These are phyloP conservation scores for Pisolithus thermaeus DNA, from an alignment of 1,284 basidiomycete species.

Conservation along the genomic window DNA sequence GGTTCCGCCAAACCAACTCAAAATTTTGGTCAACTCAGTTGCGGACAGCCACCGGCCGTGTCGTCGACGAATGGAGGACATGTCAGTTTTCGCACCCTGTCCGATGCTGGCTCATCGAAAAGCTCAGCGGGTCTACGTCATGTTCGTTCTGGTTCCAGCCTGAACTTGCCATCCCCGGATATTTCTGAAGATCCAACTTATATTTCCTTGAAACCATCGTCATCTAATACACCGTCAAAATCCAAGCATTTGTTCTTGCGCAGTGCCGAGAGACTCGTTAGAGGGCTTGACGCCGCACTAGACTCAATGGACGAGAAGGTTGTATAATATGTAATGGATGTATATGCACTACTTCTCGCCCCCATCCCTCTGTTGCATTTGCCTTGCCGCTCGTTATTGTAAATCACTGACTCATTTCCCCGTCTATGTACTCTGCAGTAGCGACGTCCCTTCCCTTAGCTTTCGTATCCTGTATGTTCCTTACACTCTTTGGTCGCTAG, in stretches of 20 bases:
- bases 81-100: neutral
- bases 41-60: neutral
- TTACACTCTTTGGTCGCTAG: no score
- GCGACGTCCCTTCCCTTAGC: no score
- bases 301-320: neutral
- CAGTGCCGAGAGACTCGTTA: neutral
- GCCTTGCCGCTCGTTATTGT: no score
- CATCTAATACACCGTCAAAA: neutral
- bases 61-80: neutral
- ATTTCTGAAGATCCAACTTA: neutral
- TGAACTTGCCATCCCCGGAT: conserved; percentile 15
- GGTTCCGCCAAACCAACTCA: conserved; percentile 1
- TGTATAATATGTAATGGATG: neutral
- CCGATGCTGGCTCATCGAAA: conserved; percentile 2
- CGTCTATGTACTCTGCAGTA: no score
- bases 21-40: conserved; percentile 8
- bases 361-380: no score
- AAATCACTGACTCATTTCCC: no score
- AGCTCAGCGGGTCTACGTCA: conserved; percentile 13
- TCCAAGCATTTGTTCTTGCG: neutral
- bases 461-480: no score
- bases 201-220: neutral
- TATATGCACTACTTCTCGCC: no score
- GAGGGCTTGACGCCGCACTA: neutral
- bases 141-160: conserved; percentile 24